These are phyloP conservation scores for Paramecium caudatum DNA, from an alignment of 73 alveolate genomes.

Conservation along the genomic window DNA sequence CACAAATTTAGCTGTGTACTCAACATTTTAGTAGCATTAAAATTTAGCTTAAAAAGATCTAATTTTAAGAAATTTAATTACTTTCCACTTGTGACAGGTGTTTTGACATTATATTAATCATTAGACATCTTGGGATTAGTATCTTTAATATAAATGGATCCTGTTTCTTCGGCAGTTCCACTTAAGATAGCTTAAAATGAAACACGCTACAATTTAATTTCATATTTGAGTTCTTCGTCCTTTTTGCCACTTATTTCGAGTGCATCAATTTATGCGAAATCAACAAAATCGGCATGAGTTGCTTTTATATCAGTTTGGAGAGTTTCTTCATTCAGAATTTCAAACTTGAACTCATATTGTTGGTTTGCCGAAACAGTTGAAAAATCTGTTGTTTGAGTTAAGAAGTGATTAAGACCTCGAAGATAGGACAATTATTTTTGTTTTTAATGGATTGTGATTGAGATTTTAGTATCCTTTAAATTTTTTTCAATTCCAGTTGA, in stretches of 20 bases:
- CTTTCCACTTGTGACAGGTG: constrained; percentile 23
- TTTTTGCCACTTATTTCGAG: not conserved
- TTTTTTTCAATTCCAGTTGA: not conserved
- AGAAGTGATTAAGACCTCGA: no score
- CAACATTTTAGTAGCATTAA: constrained; percentile 11
- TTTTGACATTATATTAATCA: not conserved
- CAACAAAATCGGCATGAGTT: not conserved
- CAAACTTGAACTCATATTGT: not conserved
- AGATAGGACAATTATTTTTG: no score
- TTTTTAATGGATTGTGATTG: not conserved
- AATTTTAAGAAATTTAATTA: not conserved
- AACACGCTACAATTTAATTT: not conserved
- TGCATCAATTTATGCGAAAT: not conserved
- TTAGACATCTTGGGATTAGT: not conserved
- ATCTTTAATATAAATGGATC: not conserved
- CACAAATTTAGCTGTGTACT: not conserved
- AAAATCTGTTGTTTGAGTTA: no score
- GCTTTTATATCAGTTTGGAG: not conserved
- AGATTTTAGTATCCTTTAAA: not conserved
- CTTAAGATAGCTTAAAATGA: not conserved
- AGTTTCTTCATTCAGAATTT: not conserved
- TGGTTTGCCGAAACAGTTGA: no score
- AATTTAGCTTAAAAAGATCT: not conserved
- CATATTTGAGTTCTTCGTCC: not conserved
- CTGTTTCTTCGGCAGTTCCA: not conserved